These are phyloP conservation scores for Rugosomyces carneus DNA, from an alignment of 1,284 basidiomycete genomes.

Conservation along the genomic window DNA sequence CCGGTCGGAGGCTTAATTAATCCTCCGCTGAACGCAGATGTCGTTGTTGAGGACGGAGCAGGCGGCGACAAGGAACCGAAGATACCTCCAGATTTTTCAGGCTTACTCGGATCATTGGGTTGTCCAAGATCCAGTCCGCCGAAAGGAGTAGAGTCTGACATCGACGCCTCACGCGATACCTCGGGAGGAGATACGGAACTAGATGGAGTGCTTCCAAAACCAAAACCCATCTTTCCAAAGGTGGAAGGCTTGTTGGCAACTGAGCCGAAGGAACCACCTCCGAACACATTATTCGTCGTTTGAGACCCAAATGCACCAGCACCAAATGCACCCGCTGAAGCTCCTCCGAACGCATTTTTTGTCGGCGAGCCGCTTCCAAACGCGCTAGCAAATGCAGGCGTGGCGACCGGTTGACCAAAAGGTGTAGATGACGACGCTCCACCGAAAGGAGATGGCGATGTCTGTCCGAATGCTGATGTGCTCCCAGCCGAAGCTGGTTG, in stretches of 20 bases:
- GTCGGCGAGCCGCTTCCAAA: conserved; percentile 7
- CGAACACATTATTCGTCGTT: conserved; percentile 7
- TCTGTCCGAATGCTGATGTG: conserved; percentile 23
- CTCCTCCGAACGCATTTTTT: conserved; percentile 10
- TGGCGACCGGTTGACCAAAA: conserved; percentile 6
- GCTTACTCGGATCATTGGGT: conserved; percentile 16
- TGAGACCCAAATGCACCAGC: conserved; percentile 8
- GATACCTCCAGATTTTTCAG: conserved; percentile 21
- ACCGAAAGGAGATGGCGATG: conserved; percentile 14
- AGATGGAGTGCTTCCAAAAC: conserved; percentile 14
- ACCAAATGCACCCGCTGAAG: conserved; percentile 12
- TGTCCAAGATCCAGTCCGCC: conserved; percentile 32
- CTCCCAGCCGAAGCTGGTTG: conserved; percentile 10
- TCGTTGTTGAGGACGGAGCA: conserved; percentile 13
- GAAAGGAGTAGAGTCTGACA: conserved; percentile 32
- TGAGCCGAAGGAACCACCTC: conserved; percentile 16
- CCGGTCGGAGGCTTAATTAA: conserved; percentile 32
- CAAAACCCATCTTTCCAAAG: conserved; percentile 24
- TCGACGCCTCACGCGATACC: conserved; percentile 28
- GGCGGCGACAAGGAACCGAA: conserved; percentile 30
- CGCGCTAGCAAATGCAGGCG: conserved; percentile 4
- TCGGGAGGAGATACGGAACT: conserved; percentile 16
- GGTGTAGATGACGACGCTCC: conserved; percentile 10
- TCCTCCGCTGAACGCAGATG: conserved; percentile 23
- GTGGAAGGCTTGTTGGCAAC: conserved; percentile 14